Base-by-base conservation (phyloP, 2,329 filamentous ascomycete genomes). In the Cordyceps tenuipes region DNA sequence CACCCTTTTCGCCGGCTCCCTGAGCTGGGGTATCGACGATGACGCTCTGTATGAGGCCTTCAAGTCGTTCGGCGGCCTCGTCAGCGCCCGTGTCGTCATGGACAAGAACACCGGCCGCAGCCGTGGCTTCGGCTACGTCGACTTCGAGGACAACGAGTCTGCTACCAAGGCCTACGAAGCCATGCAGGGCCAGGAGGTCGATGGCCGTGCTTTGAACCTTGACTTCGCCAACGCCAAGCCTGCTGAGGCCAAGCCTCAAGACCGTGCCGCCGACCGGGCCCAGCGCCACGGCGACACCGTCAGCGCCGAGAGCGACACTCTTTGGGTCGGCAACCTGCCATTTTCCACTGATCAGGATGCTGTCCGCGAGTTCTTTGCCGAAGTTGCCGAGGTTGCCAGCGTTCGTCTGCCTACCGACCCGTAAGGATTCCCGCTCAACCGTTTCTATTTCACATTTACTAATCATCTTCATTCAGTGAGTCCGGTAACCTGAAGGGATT, bases 121-220 rank as follows among this genome's bases (percentile, higher is more conserved):
- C 75, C 91, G 91, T 77, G 92, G 90, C 66, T 96, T 95, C 74
- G 92, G 92, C 63, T 97, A 96, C 72, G 89, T 96, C 68, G 91
- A 96, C 79, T 96, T 92, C 75, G 79, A 80, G 71, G 83, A 80
- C 66, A 75, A 81, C 62, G 86, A 83, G 62, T 81, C 84, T 71
- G 89, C 88, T 60, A 82, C 82, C 68, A 86, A 86, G 72, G 90
- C 90, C 60, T 82, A 87, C 66, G 84, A 87, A 68, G 85, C 82
- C 69, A 91, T 89, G 86, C 83, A 90, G 69, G 88, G 85, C 65
- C 74, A 82, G 64, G 86, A 91, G 69, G 76, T 95, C 55, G 89
- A 92, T 67, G 85, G 86, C 63, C 90, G 90, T 68, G 73, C 79
- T 64, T 77, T 94, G 71, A 91, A 91, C 78, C 80, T 94, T 56